Evolutionary conservation across 495 filamentous ascomycete species (phyloP).

Genomic region (Penicillium coffeae): DNA sequence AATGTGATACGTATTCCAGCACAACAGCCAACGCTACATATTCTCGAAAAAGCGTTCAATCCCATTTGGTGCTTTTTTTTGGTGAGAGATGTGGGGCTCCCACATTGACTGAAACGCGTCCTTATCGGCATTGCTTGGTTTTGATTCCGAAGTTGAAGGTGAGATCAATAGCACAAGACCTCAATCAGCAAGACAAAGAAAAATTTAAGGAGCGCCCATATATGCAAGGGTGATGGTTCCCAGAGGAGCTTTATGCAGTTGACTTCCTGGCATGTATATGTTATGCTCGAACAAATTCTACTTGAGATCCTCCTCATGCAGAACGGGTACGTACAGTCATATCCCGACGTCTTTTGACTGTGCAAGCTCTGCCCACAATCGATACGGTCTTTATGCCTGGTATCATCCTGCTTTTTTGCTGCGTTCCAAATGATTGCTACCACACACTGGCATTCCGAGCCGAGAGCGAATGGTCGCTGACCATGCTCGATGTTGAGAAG

Average conservation of each 20-base stretch:
- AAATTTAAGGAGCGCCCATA: neutral
- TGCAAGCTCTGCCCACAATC: conserved; percentile 1
- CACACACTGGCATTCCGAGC: conserved; percentile 4
- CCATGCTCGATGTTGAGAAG: conserved; percentile 6
- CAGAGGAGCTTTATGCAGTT: neutral
- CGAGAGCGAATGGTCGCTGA: conserved; percentile 9
- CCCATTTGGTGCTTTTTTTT: neutral
- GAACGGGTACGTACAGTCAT: neutral
- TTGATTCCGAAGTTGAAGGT: neutral
- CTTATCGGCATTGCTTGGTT: neutral
- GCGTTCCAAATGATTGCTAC: conserved; percentile 2
- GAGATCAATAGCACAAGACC: neutral
- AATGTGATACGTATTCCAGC: neutral
- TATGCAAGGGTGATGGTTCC: neutral
- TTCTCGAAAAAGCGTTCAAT: neutral
- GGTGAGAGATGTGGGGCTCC: neutral
- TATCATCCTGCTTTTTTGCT: conserved; percentile 2
- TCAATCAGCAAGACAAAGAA: neutral
- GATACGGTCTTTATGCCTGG: conserved; percentile 4
- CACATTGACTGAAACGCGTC: neutral
- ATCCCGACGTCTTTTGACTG: neutral
- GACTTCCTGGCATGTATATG: neutral
- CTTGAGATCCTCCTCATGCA: neutral
- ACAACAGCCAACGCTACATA: neutral
- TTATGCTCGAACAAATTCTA: neutral